Percentiles rank a stretch among this genome's conserved stretches.
Conservation (phyloP, 768 basidiomycete species). For the Amyloporia xantha region DNA sequence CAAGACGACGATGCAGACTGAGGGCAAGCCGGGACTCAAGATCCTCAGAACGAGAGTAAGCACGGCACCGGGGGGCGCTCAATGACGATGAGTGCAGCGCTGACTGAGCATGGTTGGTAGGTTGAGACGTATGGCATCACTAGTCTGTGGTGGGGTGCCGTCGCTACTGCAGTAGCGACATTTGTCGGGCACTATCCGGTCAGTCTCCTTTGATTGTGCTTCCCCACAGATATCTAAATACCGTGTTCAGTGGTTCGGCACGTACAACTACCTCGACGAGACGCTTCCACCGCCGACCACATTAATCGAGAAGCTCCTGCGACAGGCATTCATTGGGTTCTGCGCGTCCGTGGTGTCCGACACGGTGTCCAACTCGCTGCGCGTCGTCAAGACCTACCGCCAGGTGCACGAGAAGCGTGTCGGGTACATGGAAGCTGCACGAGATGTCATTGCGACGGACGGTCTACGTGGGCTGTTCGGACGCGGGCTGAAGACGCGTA, state of each 20-base stretch:
- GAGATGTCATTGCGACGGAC: slow-evolving; percentile 66
- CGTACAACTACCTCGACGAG: slow-evolving; percentile 74
- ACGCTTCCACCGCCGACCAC: slow-evolving; percentile 52
- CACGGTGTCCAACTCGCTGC: slow-evolving; percentile 78
- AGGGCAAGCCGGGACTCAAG: slow-evolving; percentile 62
- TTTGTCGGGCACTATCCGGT: slow-evolving; percentile 91
- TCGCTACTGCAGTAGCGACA: slow-evolving; percentile 89
- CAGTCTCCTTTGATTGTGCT: slow-evolving; percentile 16
- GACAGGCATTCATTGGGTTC: slow-evolving; percentile 92
- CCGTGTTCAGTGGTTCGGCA: slow-evolving; percentile 61
- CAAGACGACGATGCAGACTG: slow-evolving; percentile 94
- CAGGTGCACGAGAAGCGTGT: slow-evolving; percentile 83
- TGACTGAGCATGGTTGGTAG: no score
- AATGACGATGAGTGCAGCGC: no score
- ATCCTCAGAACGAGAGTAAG: slow-evolving; percentile 63
- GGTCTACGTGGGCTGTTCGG: slow-evolving; percentile 80
- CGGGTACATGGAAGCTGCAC: slow-evolving; percentile 72
- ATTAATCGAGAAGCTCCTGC: slow-evolving; percentile 50
- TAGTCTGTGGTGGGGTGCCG: slow-evolving; percentile 83
- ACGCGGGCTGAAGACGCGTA: slow-evolving; percentile 83
- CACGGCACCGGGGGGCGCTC: no score
- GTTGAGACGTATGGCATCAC: slow-evolving; percentile 70
- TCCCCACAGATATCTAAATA: not conserved
- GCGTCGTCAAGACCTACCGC: slow-evolving; percentile 93
- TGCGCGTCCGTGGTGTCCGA: slow-evolving; percentile 81